These are phyloP conservation scores for Cladophialophora bantiana DNA, from an alignment of 2,329 filamentous ascomycete species.

Conservation along the genomic window DNA sequence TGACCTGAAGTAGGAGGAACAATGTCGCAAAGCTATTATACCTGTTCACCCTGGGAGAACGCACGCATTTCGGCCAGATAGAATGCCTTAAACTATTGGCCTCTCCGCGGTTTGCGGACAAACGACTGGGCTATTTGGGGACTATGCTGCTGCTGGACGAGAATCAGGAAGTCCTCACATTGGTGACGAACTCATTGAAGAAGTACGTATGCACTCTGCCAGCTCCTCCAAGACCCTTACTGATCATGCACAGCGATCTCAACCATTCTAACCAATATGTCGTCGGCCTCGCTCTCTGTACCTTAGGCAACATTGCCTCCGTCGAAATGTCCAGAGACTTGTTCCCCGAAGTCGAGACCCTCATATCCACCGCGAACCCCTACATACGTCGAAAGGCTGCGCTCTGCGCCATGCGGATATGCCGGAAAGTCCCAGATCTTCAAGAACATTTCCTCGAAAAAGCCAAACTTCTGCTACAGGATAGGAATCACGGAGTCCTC, in stretches of 20 bases:
- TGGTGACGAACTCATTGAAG: conserved; percentile 97
- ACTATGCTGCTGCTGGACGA: conserved; percentile 96
- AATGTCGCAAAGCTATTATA: conserved; percentile 99
- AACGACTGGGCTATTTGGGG: conserved; percentile 91
- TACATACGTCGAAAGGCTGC: conserved; percentile 97
- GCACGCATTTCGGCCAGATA: conserved; percentile 98
- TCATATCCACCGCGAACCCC: conserved; percentile 93
- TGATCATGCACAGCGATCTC: conserved; percentile 74
- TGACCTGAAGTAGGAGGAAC: conserved; percentile 73
- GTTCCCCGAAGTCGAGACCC: conserved; percentile 92
- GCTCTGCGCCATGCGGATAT: conserved; percentile 98
- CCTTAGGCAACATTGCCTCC: conserved; percentile 95
- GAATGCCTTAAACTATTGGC: conserved; percentile 98
- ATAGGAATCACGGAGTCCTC: conserved; percentile 94
- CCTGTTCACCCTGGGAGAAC: conserved; percentile 94
- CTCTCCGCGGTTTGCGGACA: conserved; percentile 96
- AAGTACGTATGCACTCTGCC: conserved; percentile 67
- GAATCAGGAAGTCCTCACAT: conserved; percentile 95
- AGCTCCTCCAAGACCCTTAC: conserved; percentile 29
- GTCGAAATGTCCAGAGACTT: conserved; percentile 98
- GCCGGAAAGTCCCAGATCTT: conserved; percentile 94
- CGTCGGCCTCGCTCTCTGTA: conserved; percentile 93
- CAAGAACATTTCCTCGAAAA: conserved; percentile 98
- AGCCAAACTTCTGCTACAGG: conserved; percentile 82
- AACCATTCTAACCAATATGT: conserved; percentile 99